These are phyloP conservation scores for Starmera pachycereana DNA, from an alignment of 805 yeast genomes.

Conservation along the genomic window DNA sequence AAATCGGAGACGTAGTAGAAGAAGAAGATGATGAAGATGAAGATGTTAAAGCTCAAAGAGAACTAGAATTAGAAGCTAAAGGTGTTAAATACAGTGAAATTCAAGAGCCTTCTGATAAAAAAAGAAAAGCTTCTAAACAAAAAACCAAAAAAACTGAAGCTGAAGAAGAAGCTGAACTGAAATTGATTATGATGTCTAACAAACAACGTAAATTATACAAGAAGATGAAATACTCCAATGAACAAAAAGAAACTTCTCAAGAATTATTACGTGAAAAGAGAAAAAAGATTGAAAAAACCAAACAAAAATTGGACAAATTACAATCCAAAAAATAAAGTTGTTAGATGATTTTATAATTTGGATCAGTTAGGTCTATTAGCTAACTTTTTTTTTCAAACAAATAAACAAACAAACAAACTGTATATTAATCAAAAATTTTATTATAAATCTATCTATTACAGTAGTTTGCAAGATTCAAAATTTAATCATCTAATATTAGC, in stretches of 20 bases:
- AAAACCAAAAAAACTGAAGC: constrained; percentile 32
- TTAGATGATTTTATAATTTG: not conserved
- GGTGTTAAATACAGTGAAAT: constrained; percentile 72
- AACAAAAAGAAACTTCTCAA: constrained; percentile 69
- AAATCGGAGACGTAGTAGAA: constrained; percentile 38
- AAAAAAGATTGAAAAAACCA: constrained; percentile 52
- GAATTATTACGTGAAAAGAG: constrained; percentile 60
- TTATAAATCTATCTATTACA: not conserved
- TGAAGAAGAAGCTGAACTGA: constrained; percentile 79
- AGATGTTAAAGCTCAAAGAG: constrained; percentile 58
- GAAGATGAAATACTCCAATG: constrained; percentile 88
- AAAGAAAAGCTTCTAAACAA: constrained; percentile 26
- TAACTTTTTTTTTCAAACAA: too few species aligned
- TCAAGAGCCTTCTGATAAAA: constrained; percentile 28
- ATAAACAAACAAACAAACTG: too few species aligned
- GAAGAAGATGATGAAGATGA: constrained; percentile 48
- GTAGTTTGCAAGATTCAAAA: not conserved
- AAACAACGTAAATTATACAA: constrained; percentile 90
- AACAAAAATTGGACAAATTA: constrained; percentile 12
- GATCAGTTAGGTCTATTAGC: too few species aligned
- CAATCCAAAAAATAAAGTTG: constrained; percentile 1
- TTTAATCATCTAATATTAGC: constrained; percentile 16
- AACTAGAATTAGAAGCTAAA: constrained; percentile 81
- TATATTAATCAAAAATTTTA: not conserved
- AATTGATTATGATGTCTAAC: constrained; percentile 95